phyloP scores from a whole-genome alignment of 2,329 filamentous ascomycete genomes.

The Colletotrichum higginsianum region DNA sequence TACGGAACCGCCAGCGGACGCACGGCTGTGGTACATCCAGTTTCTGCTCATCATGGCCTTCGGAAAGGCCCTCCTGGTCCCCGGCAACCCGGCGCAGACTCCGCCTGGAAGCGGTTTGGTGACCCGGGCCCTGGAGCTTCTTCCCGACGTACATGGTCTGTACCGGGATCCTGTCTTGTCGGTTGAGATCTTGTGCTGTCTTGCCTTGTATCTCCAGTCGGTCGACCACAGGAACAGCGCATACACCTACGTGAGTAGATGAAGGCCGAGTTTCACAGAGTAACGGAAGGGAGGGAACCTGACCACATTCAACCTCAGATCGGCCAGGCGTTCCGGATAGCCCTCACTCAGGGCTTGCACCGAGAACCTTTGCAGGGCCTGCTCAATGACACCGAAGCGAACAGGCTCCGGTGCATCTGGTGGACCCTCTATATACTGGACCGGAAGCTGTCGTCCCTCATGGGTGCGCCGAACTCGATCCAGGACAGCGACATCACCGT shows the following conservation, averaged over 20 bases:
- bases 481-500: constrained; percentile 23
- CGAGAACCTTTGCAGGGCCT: background rate
- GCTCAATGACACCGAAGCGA: background rate
- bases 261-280: background rate
- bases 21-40: constrained; percentile 65
- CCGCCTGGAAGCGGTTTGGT: constrained; percentile 35
- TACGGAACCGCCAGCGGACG: constrained; percentile 27
- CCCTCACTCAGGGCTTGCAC: constrained; percentile 27
- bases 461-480: constrained; percentile 29
- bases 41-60: constrained; percentile 68
- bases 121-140: constrained; percentile 53
- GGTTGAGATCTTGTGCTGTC: constrained; percentile 61
- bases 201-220: constrained; percentile 63
- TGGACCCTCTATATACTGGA: constrained; percentile 35
- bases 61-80: constrained; percentile 65
- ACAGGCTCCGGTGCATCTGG: constrained; percentile 24
- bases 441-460: constrained; percentile 28
- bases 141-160: constrained; percentile 55
- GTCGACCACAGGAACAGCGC: constrained; percentile 59
- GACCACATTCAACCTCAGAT: constrained; percentile 10
- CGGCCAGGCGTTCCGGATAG: constrained; percentile 19
- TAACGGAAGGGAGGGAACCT: background rate
- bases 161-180: constrained; percentile 57
- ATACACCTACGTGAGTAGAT: constrained; percentile 54
- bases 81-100: constrained; percentile 66